Evolutionary conservation across 352 stramenopile species (phyloP).

Genomic region (Globisporangium alternatum): DNA sequence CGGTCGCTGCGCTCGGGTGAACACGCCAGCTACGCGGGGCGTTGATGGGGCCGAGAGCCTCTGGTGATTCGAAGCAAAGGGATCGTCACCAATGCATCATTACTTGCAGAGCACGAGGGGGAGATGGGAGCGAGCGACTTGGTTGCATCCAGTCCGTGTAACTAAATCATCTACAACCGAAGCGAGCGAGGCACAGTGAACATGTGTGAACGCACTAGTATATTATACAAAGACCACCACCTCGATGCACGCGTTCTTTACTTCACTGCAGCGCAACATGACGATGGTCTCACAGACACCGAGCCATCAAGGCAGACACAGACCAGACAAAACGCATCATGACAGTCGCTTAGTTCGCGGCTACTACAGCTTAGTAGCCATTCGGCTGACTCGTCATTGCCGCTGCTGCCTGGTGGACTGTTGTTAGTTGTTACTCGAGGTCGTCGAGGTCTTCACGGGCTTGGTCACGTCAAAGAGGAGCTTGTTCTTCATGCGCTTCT

Average conservation of each 20-base stretch:
- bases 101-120: no score
- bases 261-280: neutral
- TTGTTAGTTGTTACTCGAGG: neutral
- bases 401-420: neutral
- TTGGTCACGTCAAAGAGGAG: conserved; percentile 5
- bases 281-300: neutral
- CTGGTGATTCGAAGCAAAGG: neutral
- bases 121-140: no score
- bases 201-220: neutral
- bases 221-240: neutral
- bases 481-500: conserved; percentile 17
- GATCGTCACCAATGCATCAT: neutral
- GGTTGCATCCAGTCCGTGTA: no score
- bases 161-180: no score
- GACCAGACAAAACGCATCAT: neutral
- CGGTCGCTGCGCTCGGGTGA: conserved; percentile 6
- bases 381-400: neutral
- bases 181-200: no score
- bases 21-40: neutral
- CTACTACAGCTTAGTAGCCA: neutral
- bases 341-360: neutral
- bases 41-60: neutral
- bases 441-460: neutral
- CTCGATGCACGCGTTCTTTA: neutral
- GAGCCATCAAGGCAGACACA: no score